Conservation (phyloP, 257 asterid species). For the Solanum chaucha region DNA sequence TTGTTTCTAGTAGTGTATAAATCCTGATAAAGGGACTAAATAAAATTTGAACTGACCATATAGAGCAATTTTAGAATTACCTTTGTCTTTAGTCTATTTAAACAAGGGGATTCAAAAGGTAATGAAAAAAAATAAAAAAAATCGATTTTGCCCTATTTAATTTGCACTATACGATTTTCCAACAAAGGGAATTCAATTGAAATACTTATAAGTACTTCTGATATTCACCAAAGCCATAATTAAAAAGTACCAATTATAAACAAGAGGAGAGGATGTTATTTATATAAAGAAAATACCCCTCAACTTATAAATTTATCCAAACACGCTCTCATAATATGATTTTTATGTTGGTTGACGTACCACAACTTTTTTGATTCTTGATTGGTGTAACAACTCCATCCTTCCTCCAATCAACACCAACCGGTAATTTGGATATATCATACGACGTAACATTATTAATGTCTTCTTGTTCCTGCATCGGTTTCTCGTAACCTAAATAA, state of each 20-base stretch:
- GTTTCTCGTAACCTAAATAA: constrained; percentile 34
- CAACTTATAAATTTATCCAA: not conserved
- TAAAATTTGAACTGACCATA: not conserved
- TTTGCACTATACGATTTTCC: not conserved
- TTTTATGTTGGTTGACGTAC: constrained; percentile 14
- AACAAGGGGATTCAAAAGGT: not conserved
- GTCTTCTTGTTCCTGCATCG: not conserved
- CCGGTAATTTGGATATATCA: constrained; percentile 1
- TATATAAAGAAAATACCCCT: not conserved
- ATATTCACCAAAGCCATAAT: not conserved
- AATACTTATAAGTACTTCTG: not conserved
- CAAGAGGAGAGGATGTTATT: not conserved
- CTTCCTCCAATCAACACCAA: constrained; percentile 56
- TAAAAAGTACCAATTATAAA: not conserved
- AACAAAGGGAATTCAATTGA: not conserved
- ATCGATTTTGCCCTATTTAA: not conserved
- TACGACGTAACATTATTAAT: not conserved
- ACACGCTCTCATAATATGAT: not conserved
- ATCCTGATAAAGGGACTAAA: not conserved
- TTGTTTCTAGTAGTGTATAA: not conserved
- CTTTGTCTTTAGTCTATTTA: not conserved
- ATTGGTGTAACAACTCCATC: constrained; percentile 50
- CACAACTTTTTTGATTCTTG: constrained; percentile 51
- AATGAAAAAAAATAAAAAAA: not conserved
- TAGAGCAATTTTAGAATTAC: not conserved